Evolutionary conservation across 805 yeast genomes (phyloP).

Genomic region (Kuraishia borneana): DNA sequence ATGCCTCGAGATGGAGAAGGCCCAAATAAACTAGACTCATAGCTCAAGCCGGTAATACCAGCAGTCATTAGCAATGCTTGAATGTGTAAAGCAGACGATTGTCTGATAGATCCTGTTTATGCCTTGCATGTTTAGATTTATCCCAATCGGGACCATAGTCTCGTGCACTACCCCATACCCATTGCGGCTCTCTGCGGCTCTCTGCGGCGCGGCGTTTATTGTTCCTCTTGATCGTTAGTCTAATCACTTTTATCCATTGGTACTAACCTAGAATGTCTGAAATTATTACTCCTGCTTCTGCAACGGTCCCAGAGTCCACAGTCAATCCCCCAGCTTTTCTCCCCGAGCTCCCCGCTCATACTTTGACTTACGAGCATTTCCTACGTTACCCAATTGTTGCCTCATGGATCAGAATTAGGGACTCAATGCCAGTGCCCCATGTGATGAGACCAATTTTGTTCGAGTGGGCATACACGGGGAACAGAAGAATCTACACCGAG

Average conservation of each 20-base stretch:
- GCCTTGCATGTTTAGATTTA: conserved; percentile 9
- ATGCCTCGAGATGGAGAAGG: too few relatives aligned
- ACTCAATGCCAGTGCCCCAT: conserved; percentile 15
- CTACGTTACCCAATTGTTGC: conserved; percentile 34
- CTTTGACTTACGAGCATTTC: conserved; percentile 28
- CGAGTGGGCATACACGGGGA: conserved; percentile 13
- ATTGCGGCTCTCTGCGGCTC: too few relatives aligned
- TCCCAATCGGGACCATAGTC: conserved; percentile 8
- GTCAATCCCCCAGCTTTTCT: conserved; percentile 1
- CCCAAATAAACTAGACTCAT: too few relatives aligned
- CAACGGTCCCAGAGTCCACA: neutral
- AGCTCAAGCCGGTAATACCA: too few relatives aligned
- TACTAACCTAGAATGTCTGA: neutral
- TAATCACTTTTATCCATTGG: too few relatives aligned
- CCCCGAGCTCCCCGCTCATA: conserved; percentile 4
- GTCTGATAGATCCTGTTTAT: conserved; percentile 6
- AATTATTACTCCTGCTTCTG: neutral
- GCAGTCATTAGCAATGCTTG: too few relatives aligned
- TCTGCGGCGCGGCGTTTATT: neutral
- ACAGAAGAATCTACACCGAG: conserved; percentile 10
- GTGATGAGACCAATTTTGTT: conserved; percentile 12
- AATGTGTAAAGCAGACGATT: conserved; percentile 5
- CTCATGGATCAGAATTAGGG: conserved; percentile 18
- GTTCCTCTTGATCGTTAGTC: neutral
- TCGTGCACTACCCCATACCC: too few relatives aligned